Evolutionary conservation across 2,329 filamentous ascomycete genomes (phyloP).

Genomic region (Fusarium anguioides): DNA sequence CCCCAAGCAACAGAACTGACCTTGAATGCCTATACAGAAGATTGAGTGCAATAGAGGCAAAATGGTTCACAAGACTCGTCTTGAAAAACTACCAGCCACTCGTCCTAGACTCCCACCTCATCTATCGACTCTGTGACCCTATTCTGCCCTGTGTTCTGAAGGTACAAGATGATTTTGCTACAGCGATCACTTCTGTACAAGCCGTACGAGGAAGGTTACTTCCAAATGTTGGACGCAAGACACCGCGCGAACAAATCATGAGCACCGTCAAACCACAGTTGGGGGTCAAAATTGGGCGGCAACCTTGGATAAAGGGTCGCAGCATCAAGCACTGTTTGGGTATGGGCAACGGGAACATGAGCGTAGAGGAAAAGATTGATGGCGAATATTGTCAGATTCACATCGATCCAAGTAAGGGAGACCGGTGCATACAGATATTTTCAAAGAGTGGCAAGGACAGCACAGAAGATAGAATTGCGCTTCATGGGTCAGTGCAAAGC

Average conservation of each 20-base stretch:
- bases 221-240: slow-evolving; percentile 28
- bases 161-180: slow-evolving; percentile 75
- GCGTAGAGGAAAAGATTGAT: slow-evolving; percentile 84
- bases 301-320: slow-evolving; percentile 72
- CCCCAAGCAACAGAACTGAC: slow-evolving; percentile 52
- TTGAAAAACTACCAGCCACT: slow-evolving; percentile 81
- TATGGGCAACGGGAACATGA: slow-evolving; percentile 72
- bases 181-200: slow-evolving; percentile 67
- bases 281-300: slow-evolving; percentile 73
- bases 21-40: slow-evolving; percentile 69
- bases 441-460: slow-evolving; percentile 94
- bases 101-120: slow-evolving; percentile 64
- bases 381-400: slow-evolving; percentile 94
- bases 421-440: slow-evolving; percentile 78
- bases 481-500: slow-evolving; percentile 63
- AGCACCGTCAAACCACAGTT: slow-evolving; percentile 61
- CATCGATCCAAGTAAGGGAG: slow-evolving; percentile 70
- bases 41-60: slow-evolving; percentile 75
- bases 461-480: slow-evolving; percentile 72
- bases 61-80: slow-evolving; percentile 87
- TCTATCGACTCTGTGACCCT: slow-evolving; percentile 73
- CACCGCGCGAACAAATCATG: slow-evolving; percentile 40
- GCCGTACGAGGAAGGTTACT: slow-evolving; percentile 33
- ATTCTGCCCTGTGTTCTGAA: slow-evolving; percentile 75
- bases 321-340: slow-evolving; percentile 80